Conservation (phyloP, 2,329 filamentous ascomycete species). For the Orbilia blumenaviensis region DNA sequence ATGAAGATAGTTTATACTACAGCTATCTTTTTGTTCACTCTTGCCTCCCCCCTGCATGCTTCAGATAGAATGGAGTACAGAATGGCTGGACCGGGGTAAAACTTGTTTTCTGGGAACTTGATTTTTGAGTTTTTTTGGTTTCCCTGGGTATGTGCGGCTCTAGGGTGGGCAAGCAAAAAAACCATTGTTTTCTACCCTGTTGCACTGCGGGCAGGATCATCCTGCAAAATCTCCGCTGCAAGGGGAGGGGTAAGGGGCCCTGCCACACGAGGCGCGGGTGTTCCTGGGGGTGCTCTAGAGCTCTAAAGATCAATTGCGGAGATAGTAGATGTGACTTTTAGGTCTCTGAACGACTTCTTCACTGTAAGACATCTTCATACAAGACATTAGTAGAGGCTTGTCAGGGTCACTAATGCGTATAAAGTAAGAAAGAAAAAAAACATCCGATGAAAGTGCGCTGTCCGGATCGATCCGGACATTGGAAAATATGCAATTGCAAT, state of each 20-base stretch:
- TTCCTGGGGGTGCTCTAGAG: too few species aligned
- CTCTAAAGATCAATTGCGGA: neutral
- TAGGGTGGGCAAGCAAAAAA: neutral
- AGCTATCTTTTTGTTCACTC: neutral
- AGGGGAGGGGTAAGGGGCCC: slow-evolving; percentile 12
- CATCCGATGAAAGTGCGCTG: neutral
- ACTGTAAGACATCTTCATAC: neutral
- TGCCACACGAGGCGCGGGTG: slow-evolving; percentile 31
- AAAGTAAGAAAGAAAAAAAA: neutral
- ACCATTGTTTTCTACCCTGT: neutral
- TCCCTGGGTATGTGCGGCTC: neutral
- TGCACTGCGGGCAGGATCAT: neutral
- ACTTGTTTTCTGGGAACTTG: neutral
- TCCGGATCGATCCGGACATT: slow-evolving; percentile 29
- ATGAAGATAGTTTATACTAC: neutral
- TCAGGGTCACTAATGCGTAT: neutral
- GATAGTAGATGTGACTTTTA: neutral
- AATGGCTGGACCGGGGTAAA: neutral
- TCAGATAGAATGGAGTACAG: too few species aligned
- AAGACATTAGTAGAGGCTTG: neutral
- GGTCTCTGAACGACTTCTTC: neutral
- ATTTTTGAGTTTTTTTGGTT: neutral
- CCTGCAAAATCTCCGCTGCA: slow-evolving; percentile 36
- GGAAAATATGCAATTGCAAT: slow-evolving; percentile 7
- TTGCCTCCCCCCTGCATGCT: neutral